Base-by-base conservation (phyloP, 805 yeast species). In the Cyberlindnera japonica region DNA sequence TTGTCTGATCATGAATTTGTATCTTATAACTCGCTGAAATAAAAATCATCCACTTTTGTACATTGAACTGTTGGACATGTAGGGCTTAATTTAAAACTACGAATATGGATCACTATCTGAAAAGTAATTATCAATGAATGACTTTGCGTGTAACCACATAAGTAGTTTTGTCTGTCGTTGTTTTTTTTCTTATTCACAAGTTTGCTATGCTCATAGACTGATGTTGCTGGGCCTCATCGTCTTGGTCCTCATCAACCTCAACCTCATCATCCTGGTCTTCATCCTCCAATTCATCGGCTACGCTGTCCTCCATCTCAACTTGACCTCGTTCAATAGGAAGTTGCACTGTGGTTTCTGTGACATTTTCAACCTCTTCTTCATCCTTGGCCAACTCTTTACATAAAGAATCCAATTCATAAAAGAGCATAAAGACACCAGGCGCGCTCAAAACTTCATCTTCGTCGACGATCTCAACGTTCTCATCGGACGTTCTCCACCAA, bases 401-500 rank as follows among this genome's bases (percentile, higher is more conserved):
- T 43, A 63, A 64, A 25, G 63, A 62, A 41, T 70, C 74, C 41
- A 65, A 61, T 58, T 90, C 97, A 59, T 91, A 91, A 56, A 91
- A 91, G 51, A 91, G 62, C 96, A 91, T 87, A 51, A 89, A 91
- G 0, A 91, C 89, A 20, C 96, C 96, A 41, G 86, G 93, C 3
- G 89, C 78, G 12, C 71, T 69, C 41, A 87, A 64, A 1, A 89
- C 97, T 57, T 90, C 95, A 3, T 74, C 74, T 57, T 87, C 95
- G 11, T 79, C 74, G 3, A 87, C 88, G 23, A 85, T 72, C 44
- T 87, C 79, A 3, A 90, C 95, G 3, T 81, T 79, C 57, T 89
- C 95, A 62, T 93, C 99, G 52, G 93, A 83, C 15, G 90, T 82
- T 58, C 96, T 76, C 95, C 96, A 90, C 99, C 99, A 91, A 10